Evolutionary conservation across 352 stramenopile genomes (phyloP).

Genomic region (Pythium utonaiense): DNA sequence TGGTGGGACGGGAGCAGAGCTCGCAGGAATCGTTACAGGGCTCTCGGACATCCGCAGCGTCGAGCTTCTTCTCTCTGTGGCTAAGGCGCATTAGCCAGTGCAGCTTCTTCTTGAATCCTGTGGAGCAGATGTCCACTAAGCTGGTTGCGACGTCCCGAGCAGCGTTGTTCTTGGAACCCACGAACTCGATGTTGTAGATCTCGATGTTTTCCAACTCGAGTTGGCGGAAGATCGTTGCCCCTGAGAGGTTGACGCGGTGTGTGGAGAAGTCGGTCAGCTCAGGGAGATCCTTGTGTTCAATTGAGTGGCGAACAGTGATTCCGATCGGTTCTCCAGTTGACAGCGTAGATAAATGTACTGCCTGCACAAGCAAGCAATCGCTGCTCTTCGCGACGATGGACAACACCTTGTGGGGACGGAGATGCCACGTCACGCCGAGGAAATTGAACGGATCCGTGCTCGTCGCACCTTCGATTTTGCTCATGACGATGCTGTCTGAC

Average conservation of each 20-base stretch:
- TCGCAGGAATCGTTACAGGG: not conserved
- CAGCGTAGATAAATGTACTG: not conserved
- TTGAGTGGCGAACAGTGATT: slow-evolving; percentile 44
- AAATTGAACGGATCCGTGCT: slow-evolving; percentile 33
- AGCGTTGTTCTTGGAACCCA: slow-evolving; percentile 14
- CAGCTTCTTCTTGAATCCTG: slow-evolving; percentile 44
- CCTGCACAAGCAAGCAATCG: slow-evolving; percentile 35
- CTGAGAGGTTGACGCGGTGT: slow-evolving; percentile 35
- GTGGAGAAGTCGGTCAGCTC: slow-evolving; percentile 28
- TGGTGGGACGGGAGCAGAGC: slow-evolving; percentile 1
- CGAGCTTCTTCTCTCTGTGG: not conserved
- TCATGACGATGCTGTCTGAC: slow-evolving; percentile 27
- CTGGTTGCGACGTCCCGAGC: slow-evolving; percentile 13
- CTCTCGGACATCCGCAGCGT: not conserved
- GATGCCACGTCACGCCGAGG: slow-evolving; percentile 29
- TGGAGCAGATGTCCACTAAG: slow-evolving; percentile 15
- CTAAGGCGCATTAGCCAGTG: slow-evolving; percentile 34
- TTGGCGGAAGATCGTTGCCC: slow-evolving; percentile 40
- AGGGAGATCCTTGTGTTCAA: slow-evolving; percentile 42
- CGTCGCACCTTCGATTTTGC: slow-evolving; percentile 23
- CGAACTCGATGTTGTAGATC: slow-evolving; percentile 37
- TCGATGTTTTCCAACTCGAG: slow-evolving; percentile 33
- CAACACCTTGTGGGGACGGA: slow-evolving; percentile 7
- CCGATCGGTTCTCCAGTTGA: slow-evolving; percentile 37
- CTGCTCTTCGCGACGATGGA: slow-evolving; percentile 22